A percentile compares a stretch with the other conserved stretches of the same genome.
Evolutionary conservation across 179 eudicot genomes (phyloP).

Genomic region (Spergularia azorica): DNA sequence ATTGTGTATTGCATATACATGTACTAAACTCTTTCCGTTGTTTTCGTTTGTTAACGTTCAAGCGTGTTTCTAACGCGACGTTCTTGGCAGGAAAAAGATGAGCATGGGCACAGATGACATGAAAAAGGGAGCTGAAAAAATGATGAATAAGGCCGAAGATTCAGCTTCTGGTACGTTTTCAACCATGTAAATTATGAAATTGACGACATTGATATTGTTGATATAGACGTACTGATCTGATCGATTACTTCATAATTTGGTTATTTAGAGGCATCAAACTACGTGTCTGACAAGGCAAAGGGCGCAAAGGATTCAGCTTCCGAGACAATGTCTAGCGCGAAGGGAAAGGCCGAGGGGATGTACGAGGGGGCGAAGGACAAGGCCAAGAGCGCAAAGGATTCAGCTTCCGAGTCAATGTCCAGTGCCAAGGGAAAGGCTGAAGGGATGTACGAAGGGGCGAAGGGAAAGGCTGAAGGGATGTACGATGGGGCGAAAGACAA

Average conservation of each 20-base stretch:
- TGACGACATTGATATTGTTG: neutral
- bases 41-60: too few relatives aligned
- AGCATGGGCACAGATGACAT: constrained; percentile 3
- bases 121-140: constrained; percentile 15
- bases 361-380: constrained; percentile 7
- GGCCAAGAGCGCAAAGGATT: constrained; percentile 4
- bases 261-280: constrained; percentile 9
- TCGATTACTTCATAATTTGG: neutral
- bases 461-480: neutral
- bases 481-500: constrained; percentile 1
- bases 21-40: too few relatives aligned
- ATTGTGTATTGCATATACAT: too few relatives aligned
- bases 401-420: neutral
- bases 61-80: too few relatives aligned
- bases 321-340: neutral
- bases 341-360: constrained; percentile 1
- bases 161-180: constrained; percentile 16
- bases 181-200: neutral
- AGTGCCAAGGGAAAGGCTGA: neutral
- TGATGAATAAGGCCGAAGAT: constrained; percentile 17
- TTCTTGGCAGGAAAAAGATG: constrained; percentile 12
- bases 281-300: constrained; percentile 10
- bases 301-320: neutral
- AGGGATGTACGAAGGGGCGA: neutral
- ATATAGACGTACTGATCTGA: too few relatives aligned